Evolutionary conservation across 345 rosid genomes (phyloP), one percentile per base, ranked within the genome.

Genomic region (Populus alba): DNA sequence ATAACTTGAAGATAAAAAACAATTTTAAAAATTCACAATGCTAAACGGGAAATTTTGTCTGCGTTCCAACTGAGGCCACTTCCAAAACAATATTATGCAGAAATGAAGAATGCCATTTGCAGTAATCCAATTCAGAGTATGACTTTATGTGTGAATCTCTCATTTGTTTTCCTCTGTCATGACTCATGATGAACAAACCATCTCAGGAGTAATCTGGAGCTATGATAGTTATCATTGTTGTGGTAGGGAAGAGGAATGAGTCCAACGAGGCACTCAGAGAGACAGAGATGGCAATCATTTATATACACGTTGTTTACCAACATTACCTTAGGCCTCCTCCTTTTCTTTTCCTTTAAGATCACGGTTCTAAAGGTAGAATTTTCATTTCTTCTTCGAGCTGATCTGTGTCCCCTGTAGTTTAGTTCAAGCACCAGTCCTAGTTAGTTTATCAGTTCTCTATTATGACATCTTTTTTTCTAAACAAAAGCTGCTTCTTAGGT

Each of bases 231-330:
- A 65, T 65, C 66, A 78, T 78, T 78, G 35, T 35, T 2, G 33
- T 71, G 53, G 71, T 65, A 31, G 62, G 75, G 61, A 70, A 59
- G 22, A 45, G 18, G 51, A 13, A 4, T 47, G 51, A 57, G 18
- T 77, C 68, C 25, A 68, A 15, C 49, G 7, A 33, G 7, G 39
- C 62, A 31, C 25, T 67, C 16, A 27, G 22, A 27, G 68, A 63
- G 70, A 39, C 22, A 29, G 20, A 25, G 73, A 27, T 68, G 41
- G 76, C 72, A 69, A 67, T 81, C 41, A 79, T 68, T 41, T 59
- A 29, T 73, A 37, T 33, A 55, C 69, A 70, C 66, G 43, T 65
- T 16, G 25, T 70, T 3, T 10, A 41, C 45, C 45, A 41, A 0
- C 2, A 10, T 0, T 2, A 10, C 45, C 4, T 10, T 41, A 41